Evolutionary conservation across 169 alveolate genomes (phyloP).

Genomic region (Cryptosporidium andersoni): DNA sequence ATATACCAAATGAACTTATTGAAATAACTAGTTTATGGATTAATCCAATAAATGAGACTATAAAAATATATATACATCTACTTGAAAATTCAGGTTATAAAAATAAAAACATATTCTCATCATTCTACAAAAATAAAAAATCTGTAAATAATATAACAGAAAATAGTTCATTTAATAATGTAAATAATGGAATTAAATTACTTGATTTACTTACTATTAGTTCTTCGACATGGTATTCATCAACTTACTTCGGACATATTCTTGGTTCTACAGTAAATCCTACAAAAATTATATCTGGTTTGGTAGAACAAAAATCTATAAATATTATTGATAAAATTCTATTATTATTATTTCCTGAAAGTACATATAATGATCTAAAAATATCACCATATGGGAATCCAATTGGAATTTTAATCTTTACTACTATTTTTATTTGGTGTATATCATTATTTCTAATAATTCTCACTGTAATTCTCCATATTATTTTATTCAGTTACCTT

Average conservation of each 20-base stretch:
- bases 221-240: slow-evolving; percentile 44
- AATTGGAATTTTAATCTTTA: slow-evolving; percentile 3
- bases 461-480: too few species aligned
- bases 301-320: neutral
- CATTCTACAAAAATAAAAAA: neutral
- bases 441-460: neutral
- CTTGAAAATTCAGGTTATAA: slow-evolving; percentile 7
- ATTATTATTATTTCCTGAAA: neutral
- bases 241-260: slow-evolving; percentile 33
- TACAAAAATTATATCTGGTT: slow-evolving; percentile 2
- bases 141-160: neutral
- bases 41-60: neutral
- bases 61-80: slow-evolving; percentile 2
- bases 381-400: slow-evolving; percentile 46
- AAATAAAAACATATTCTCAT: neutral
- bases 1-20: slow-evolving; percentile 1
- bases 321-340: neutral
- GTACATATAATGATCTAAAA: slow-evolving; percentile 9
- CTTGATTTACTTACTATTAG: neutral
- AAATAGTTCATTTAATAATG: neutral
- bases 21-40: slow-evolving; percentile 16
- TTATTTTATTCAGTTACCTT: too few species aligned
- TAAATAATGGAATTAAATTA: slow-evolving; percentile 5
- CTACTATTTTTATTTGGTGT: slow-evolving; percentile 13
- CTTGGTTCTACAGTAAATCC: slow-evolving; percentile 48